A percentile compares a stretch with the other conserved stretches of the same genome.
These are phyloP conservation scores for Pyrus betulifolia DNA, from an alignment of 306 rosid genomes.

Conservation along the genomic window DNA sequence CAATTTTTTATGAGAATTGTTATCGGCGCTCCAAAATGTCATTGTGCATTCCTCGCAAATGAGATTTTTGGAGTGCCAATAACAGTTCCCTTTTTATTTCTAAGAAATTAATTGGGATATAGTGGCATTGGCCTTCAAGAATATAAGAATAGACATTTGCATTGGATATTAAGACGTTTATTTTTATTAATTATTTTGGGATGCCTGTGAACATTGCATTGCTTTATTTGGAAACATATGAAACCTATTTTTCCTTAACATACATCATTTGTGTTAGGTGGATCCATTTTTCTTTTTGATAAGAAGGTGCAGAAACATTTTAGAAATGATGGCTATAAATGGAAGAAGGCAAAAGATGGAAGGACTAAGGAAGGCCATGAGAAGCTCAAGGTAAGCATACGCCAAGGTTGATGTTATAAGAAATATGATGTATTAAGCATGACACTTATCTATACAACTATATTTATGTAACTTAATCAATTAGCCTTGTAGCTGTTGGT, in stretches of 20 bases:
- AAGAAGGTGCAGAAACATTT: conserved; percentile 79
- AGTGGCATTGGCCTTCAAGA: not conserved
- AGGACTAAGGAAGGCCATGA: conserved; percentile 90
- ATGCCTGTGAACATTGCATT: not conserved
- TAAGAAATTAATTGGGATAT: not conserved
- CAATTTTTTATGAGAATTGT: too few species aligned
- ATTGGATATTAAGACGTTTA: not conserved
- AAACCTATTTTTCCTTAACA: conserved; percentile 20
- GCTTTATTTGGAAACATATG: not conserved
- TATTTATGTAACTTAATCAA: too few species aligned
- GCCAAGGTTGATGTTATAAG: not conserved
- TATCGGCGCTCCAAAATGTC: too few species aligned
- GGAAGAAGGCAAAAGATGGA: conserved; percentile 94
- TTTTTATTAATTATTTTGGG: not conserved
- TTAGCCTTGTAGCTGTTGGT: too few species aligned
- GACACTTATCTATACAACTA: too few species aligned
- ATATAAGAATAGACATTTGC: not conserved
- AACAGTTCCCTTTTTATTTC: too few species aligned
- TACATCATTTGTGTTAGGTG: conserved; percentile 43
- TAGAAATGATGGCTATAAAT: conserved; percentile 84
- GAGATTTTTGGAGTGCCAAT: too few species aligned
- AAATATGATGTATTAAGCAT: not conserved
- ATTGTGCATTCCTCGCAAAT: too few species aligned
- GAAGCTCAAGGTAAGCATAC: conserved; percentile 63
- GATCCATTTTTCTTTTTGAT: conserved; percentile 81